phyloP scores from a whole-genome alignment of 805 yeast species.

The Starmera caribaea region DNA sequence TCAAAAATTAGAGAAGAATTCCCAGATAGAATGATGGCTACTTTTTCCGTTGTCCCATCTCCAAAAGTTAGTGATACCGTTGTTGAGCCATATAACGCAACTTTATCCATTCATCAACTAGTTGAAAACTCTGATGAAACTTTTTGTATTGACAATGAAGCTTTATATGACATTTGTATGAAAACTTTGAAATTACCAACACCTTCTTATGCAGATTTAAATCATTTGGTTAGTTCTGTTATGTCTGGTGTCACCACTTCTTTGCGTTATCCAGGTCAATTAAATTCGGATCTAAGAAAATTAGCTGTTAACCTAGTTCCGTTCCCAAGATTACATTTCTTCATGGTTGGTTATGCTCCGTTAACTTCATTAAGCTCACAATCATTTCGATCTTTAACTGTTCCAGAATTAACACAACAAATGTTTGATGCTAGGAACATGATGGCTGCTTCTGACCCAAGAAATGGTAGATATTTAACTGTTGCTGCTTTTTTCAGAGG shows the following conservation, averaged over 20 bases:
- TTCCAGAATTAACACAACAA: slow-evolving; percentile 90
- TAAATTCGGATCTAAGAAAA: slow-evolving; percentile 95
- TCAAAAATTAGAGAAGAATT: slow-evolving; percentile 89
- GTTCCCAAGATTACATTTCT: slow-evolving; percentile 99
- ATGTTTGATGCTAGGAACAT: slow-evolving; percentile 98
- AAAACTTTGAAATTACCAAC: slow-evolving; percentile 87
- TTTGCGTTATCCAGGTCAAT: slow-evolving; percentile 92
- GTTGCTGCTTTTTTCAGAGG: slow-evolving; percentile 97
- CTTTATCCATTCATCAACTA: slow-evolving; percentile 92
- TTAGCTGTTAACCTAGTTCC: slow-evolving; percentile 98
- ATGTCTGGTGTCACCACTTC: slow-evolving; percentile 97
- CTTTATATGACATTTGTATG: slow-evolving; percentile 96
- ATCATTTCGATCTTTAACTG: slow-evolving; percentile 90
- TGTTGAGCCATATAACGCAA: slow-evolving; percentile 97
- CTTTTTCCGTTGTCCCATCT: slow-evolving; percentile 97
- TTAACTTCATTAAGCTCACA: slow-evolving; percentile 86
- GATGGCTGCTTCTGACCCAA: slow-evolving; percentile 98
- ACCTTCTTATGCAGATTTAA: slow-evolving; percentile 80
- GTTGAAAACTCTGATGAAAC: slow-evolving; percentile 98
- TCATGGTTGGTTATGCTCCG: slow-evolving; percentile 96
- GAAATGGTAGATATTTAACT: slow-evolving; percentile 96
- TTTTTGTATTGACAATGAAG: slow-evolving; percentile 98
- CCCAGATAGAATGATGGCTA: slow-evolving; percentile 95
- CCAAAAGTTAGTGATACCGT: slow-evolving; percentile 96
- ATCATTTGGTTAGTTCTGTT: slow-evolving; percentile 92